Percentiles rank a stretch among this genome's conserved stretches.
phyloP scores from a whole-genome alignment of 2,329 filamentous ascomycete genomes.

The Ophiostoma sp. region DNA sequence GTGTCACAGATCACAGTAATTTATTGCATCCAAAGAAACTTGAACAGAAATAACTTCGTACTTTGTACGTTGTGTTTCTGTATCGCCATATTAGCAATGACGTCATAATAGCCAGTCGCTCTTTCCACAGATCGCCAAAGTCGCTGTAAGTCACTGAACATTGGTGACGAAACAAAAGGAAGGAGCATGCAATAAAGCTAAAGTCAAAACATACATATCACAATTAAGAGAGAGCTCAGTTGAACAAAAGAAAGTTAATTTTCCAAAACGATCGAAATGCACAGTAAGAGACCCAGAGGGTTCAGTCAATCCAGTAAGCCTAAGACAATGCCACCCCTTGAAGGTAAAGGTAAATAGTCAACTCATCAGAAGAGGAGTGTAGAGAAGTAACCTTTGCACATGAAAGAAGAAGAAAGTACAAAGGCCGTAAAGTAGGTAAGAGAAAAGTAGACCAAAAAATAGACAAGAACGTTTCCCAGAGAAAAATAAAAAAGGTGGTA shows the following conservation, averaged over 20 bases:
- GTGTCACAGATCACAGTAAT: background rate
- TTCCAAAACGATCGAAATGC: background rate
- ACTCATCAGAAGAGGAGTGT: no score
- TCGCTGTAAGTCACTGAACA: background rate
- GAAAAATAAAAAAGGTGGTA: background rate
- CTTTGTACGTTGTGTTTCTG: background rate
- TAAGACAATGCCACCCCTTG: slow-evolving; percentile 3
- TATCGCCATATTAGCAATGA: background rate
- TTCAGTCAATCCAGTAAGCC: slow-evolving; percentile 12
- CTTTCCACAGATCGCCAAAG: background rate
- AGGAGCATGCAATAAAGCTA: background rate
- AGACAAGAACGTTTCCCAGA: background rate
- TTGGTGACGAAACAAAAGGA: background rate
- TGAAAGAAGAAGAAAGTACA: background rate
- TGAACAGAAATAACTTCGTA: background rate
- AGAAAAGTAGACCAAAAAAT: background rate
- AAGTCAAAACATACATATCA: background rate
- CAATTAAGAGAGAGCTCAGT: background rate
- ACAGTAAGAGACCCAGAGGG: background rate
- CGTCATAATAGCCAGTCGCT: background rate
- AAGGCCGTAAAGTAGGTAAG: background rate
- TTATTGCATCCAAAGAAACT: no score
- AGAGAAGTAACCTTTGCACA: background rate
- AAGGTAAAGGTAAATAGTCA: background rate
- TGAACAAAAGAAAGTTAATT: background rate